A percentile compares a stretch with the other conserved stretches of the same genome.
phyloP scores from a whole-genome alignment of 768 basidiomycete genomes.

The Tulasnella sp. region DNA sequence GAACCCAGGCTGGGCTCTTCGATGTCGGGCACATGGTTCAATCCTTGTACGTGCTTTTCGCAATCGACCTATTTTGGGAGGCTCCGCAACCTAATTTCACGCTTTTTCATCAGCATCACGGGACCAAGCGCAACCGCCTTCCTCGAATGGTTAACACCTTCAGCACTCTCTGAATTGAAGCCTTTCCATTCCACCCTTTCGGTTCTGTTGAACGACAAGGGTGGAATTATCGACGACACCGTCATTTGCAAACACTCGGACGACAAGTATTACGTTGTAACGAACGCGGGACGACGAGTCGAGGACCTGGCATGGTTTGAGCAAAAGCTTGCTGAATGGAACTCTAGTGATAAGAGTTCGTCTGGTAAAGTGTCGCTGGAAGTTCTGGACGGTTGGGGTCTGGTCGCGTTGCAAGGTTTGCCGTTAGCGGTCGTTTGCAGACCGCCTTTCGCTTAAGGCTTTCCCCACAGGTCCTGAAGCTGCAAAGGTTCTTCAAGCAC shows the following conservation, averaged over 20 bases:
- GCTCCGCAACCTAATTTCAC: not conserved
- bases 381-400: constrained; percentile 73
- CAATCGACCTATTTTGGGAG: not conserved
- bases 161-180: constrained; percentile 58
- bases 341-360: constrained; percentile 40
- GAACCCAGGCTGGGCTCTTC: constrained; percentile 76
- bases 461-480: constrained; percentile 61
- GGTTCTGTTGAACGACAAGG: constrained; percentile 76
- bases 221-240: constrained; percentile 95
- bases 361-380: constrained; percentile 61
- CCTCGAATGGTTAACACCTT: constrained; percentile 84
- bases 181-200: constrained; percentile 79
- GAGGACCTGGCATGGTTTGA: constrained; percentile 75
- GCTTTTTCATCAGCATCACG: constrained; percentile 52
- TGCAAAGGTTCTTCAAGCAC: constrained; percentile 64
- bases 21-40: constrained; percentile 99
- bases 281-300: constrained; percentile 83
- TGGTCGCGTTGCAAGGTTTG: constrained; percentile 83
- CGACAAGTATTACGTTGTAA: constrained; percentile 87
- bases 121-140: constrained; percentile 72
- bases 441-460: not conserved
- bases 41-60: constrained; percentile 57
- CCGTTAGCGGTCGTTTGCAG: constrained; percentile 5
- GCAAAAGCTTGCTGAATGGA: constrained; percentile 68
- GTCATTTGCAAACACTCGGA: constrained; percentile 79